These are phyloP conservation scores for Salix udensis DNA, from an alignment of 345 rosid genomes.

Conservation along the genomic window DNA sequence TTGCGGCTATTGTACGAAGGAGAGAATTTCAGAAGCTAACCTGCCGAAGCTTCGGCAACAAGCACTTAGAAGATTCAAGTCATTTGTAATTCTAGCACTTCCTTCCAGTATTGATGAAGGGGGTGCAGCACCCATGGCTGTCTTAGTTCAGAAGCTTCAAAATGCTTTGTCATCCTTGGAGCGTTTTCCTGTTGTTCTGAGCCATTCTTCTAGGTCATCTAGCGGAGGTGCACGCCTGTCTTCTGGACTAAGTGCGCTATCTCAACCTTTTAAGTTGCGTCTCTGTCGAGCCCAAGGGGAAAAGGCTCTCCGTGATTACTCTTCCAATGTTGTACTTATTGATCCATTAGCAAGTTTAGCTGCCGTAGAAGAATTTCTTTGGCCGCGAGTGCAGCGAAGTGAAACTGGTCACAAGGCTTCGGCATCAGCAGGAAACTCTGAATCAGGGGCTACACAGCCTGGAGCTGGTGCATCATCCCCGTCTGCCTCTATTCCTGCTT, in stretches of 20 bases:
- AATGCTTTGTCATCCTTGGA: conserved; percentile 88
- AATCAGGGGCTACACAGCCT: conserved; percentile 49
- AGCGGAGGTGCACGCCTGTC: conserved; percentile 92
- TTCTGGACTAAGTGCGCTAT: conserved; percentile 88
- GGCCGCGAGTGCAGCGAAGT: conserved; percentile 92
- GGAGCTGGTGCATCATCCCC: conserved; percentile 81
- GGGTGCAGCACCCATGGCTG: conserved; percentile 60
- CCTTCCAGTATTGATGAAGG: conserved; percentile 50
- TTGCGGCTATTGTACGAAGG: conserved; percentile 81
- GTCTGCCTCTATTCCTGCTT: conserved; percentile 66
- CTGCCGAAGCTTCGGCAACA: conserved; percentile 80
- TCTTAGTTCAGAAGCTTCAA: conserved; percentile 95
- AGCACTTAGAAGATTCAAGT: conserved; percentile 72
- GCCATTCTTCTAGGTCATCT: conserved; percentile 86
- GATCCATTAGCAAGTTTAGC: conserved; percentile 98
- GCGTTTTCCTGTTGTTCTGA: conserved; percentile 93
- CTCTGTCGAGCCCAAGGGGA: conserved; percentile 92
- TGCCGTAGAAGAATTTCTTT: conserved; percentile 93
- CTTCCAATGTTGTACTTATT: conserved; percentile 88
- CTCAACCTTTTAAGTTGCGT: conserved; percentile 94
- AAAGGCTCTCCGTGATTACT: conserved; percentile 89
- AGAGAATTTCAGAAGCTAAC: conserved; percentile 70
- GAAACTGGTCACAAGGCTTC: conserved; percentile 75
- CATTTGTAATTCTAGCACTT: conserved; percentile 73
- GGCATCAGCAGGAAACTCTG: conserved; percentile 64